Percentiles rank a stretch among this genome's conserved stretches.
Conservation (phyloP, 208 protist genomes). For the Wallacemonas sp. region DNA sequence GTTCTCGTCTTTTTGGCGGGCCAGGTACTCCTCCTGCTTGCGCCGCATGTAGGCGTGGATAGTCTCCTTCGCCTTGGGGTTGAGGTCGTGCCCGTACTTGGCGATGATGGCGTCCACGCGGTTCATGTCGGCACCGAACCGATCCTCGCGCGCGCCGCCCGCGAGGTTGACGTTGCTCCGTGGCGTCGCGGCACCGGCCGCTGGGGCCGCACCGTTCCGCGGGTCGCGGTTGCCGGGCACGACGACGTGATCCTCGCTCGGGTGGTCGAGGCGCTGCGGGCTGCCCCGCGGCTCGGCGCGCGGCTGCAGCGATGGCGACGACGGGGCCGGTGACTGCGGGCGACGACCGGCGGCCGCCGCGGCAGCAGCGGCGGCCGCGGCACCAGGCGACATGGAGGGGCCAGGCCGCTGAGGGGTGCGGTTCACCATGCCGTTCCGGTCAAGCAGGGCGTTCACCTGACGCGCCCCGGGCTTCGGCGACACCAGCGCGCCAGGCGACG, state of each 20-base stretch:
- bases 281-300: background rate
- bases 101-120: constrained; percentile 86
- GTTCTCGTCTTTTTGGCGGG: constrained; percentile 55
- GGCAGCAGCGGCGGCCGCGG: constrained; percentile 17
- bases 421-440: constrained; percentile 10
- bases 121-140: constrained; percentile 59
- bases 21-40: constrained; percentile 86
- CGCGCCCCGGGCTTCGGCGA: constrained; percentile 35
- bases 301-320: background rate
- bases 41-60: constrained; percentile 89
- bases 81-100: constrained; percentile 68
- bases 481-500: constrained; percentile 28
- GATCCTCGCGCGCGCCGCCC: background rate
- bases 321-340: background rate
- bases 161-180: constrained; percentile 20
- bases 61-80: constrained; percentile 74
- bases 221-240: constrained; percentile 12
- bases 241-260: background rate
- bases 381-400: constrained; percentile 22
- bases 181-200: background rate
- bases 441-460: constrained; percentile 4
- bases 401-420: constrained; percentile 18
- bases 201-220: background rate
- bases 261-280: background rate
- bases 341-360: background rate